A percentile compares a stretch with the other conserved stretches of the same genome.
Evolutionary conservation across 257 asterid genomes (phyloP).

Genomic region (Solanum sejunctum): DNA sequence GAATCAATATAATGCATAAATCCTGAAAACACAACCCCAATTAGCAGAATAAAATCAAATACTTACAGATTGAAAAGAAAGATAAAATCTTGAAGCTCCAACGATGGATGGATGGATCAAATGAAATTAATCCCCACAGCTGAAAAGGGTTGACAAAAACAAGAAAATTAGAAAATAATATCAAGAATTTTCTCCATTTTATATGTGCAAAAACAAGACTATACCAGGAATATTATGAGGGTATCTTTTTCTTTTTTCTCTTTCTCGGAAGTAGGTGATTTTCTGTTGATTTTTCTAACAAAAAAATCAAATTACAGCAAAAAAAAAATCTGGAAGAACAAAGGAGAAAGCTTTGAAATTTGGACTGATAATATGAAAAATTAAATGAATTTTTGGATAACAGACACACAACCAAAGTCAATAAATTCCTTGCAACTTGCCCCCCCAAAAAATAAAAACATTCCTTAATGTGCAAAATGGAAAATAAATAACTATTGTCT

Average conservation of each 20-base stretch:
- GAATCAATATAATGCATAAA: neutral
- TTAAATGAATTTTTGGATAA: conserved; percentile 12
- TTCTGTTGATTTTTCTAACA: neutral
- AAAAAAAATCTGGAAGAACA: neutral
- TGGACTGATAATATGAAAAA: conserved; percentile 7
- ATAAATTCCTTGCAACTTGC: neutral
- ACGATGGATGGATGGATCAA: conserved; percentile 17
- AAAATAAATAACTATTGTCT: neutral
- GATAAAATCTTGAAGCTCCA: neutral
- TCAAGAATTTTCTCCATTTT: neutral
- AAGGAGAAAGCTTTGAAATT: conserved; percentile 2
- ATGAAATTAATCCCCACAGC: conserved; percentile 17
- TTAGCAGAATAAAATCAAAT: neutral
- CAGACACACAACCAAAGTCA: conserved; percentile 9
- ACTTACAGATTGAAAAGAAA: conserved; percentile 31
- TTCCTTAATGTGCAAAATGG: neutral
- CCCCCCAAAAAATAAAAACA: neutral
- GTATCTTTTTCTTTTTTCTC: neutral
- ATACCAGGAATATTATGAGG: conserved; percentile 21
- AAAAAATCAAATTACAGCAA: neutral
- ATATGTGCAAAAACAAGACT: neutral
- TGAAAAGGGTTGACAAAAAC: neutral
- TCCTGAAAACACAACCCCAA: neutral
- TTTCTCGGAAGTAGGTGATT: neutral
- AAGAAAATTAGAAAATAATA: conserved; percentile 2